Evolutionary conservation across 768 basidiomycete species (phyloP), one percentile per base, ranked within the genome.

Genomic region (Hydnomerulius pinastri): DNA sequence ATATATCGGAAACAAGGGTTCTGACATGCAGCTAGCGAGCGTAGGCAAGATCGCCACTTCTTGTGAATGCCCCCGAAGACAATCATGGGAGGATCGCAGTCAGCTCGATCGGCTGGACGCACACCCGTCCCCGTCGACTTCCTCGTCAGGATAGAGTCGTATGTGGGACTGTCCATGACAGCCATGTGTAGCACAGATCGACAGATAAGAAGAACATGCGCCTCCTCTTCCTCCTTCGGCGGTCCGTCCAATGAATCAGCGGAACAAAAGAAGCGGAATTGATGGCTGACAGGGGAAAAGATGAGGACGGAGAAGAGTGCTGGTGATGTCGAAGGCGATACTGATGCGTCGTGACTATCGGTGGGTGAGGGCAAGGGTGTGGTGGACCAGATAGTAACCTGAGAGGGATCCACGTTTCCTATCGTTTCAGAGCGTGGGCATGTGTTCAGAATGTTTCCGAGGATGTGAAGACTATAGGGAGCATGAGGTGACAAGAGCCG

Each of bases 261-360:
- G 23, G 42, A 40, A 40, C 46, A 43, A 36, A 48, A 52, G 30
- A 17, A 39, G 35, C 53, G 36, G 23, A 36, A 43, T 21, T 54
- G 53, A 27, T 46, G 51, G 33, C 27, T 55, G 53, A 36, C 3
- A 33, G 43, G 43, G 25, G 43, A 36, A 10, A 43, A 39, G 17
- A 39, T 24, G 2, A 32, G 20, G 15, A 42, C 39, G 30, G 53
- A 54, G 44, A 54, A 47, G 20, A 54, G 43, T 28, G 7, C 41
- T 9, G 48, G 32, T 48, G 37, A 17, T 39, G 33, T 13, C 27
- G 27, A 33, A 32, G 7, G 37, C 11, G 39, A 6, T 27, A 24
- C 12, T 41, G 33, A 12, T 12, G 17, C 39, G 24, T 17, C 23
- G 39, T 28, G 33, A n/a, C 33, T n/a, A 35, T 4, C n/a, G 45